Conservation (phyloP, 768 basidiomycete species). For the Clitopilus passeckerianus region DNA sequence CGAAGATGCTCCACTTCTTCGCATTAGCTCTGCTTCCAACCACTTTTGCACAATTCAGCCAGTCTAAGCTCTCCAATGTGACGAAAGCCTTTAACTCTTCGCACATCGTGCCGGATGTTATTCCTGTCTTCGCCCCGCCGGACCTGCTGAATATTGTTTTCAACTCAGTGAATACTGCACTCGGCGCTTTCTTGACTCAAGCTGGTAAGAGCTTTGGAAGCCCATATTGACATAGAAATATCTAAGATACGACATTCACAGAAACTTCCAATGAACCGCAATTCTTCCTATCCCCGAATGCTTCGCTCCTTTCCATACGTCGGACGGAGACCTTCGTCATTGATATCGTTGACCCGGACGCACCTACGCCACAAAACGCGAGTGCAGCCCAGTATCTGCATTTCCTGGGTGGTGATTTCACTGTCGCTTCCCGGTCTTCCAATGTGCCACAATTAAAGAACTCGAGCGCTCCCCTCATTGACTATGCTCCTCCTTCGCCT, state of each 20-base stretch:
- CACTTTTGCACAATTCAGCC: conserved; percentile 10
- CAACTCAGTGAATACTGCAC: conserved; percentile 24
- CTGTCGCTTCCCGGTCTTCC: conserved; percentile 1
- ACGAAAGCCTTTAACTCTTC: conserved; percentile 27
- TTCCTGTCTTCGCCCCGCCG: conserved; percentile 32
- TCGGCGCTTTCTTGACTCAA: conserved; percentile 29
- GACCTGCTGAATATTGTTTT: conserved; percentile 32
- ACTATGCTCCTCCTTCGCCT: conserved; percentile 33
- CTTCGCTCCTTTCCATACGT: conserved; percentile 13
- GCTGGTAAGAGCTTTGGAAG: conserved; percentile 23
- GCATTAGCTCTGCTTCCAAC: conserved; percentile 7
- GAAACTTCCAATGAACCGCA: conserved; percentile 30
- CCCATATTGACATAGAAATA: background rate
- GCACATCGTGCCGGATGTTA: conserved; percentile 34
- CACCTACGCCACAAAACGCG: conserved; percentile 32
- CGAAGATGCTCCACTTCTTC: conserved; percentile 1
- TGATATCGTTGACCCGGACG: conserved; percentile 38
- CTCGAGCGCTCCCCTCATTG: conserved; percentile 31
- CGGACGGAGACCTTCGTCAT: conserved; percentile 25
- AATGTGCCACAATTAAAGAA: conserved; percentile 28
- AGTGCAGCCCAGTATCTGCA: conserved; percentile 32
- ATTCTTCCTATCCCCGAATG: conserved; percentile 22
- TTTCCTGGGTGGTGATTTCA: conserved; percentile 34
- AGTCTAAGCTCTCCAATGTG: conserved; percentile 11
- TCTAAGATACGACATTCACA: conserved; percentile 2